Conservation (phyloP, 2,329 filamentous ascomycete genomes). For the Chaetothyriales sp. region DNA sequence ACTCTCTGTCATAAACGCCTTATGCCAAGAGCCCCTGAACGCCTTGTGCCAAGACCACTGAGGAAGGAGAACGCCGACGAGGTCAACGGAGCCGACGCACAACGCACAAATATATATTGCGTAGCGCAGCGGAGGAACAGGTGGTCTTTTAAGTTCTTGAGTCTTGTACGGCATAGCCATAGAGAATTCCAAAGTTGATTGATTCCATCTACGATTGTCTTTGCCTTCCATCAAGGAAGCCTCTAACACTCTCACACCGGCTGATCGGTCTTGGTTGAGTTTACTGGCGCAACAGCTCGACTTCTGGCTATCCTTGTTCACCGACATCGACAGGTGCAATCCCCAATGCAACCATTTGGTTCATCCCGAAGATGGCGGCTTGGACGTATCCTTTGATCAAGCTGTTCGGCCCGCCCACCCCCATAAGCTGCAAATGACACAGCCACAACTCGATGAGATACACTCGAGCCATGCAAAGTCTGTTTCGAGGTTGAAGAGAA, state of each 20-base stretch:
- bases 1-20: no score
- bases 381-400: slow-evolving; percentile 19
- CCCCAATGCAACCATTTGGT: slow-evolving; percentile 20
- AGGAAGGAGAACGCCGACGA: no score
- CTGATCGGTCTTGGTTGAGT: background rate
- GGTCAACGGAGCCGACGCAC: no score
- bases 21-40: no score
- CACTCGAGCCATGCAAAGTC: slow-evolving; percentile 24
- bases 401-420: slow-evolving; percentile 19
- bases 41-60: no score
- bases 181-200: no score
- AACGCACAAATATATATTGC: no score
- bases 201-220: no score
- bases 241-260: background rate
- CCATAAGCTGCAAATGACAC: slow-evolving; percentile 20
- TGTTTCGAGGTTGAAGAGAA: slow-evolving; percentile 19
- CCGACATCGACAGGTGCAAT: slow-evolving; percentile 20
- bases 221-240: no score
- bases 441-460: slow-evolving; percentile 21
- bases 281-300: background rate
- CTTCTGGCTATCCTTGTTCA: slow-evolving; percentile 24
- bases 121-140: no score
- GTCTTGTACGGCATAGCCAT: no score
- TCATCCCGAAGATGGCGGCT: slow-evolving; percentile 17
- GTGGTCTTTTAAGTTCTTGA: no score